Conservation (phyloP, 768 basidiomycete genomes). For the Calocybe indica region DNA sequence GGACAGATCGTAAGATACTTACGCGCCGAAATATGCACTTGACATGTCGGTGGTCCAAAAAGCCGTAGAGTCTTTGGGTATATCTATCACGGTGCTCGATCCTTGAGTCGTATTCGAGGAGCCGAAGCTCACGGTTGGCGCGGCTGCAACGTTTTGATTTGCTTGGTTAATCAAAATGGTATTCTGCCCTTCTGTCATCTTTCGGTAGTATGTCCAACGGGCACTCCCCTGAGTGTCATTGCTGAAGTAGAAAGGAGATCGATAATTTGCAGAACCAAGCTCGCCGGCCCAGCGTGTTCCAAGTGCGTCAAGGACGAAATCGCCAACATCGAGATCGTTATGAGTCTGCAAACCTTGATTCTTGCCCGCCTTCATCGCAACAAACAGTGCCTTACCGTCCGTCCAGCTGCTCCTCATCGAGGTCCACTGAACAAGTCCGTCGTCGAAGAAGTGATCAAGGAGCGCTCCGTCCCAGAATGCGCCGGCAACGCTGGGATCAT, state of each 20-base stretch:
- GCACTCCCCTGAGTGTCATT: slow-evolving; percentile 60
- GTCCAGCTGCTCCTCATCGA: slow-evolving; percentile 94
- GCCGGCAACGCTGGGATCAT: slow-evolving; percentile 74
- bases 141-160: slow-evolving; percentile 77
- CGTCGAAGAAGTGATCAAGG: slow-evolving; percentile 80
- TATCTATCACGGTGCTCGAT: slow-evolving; percentile 71
- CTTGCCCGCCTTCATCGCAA: slow-evolving; percentile 85
- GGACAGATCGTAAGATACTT: slow-evolving; percentile 22
- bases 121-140: slow-evolving; percentile 52
- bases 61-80: slow-evolving; percentile 65
- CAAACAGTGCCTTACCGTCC: slow-evolving; percentile 72
- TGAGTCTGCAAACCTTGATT: slow-evolving; percentile 86
- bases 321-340: slow-evolving; percentile 90
- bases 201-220: slow-evolving; percentile 93
- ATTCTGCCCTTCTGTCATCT: slow-evolving; percentile 97
- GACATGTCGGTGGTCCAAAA: slow-evolving; percentile 78
- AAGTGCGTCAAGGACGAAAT: slow-evolving; percentile 92
- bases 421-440: slow-evolving; percentile 73
- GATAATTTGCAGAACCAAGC: slow-evolving; percentile 84
- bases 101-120: slow-evolving; percentile 63
- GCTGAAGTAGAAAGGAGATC: slow-evolving; percentile 68
- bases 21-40: slow-evolving; percentile 72
- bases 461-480: slow-evolving; percentile 89
- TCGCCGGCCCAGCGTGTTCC: slow-evolving; percentile 95
- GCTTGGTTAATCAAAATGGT: slow-evolving; percentile 68